Conservation (phyloP, 441 rosid genomes). For the Melastoma candidum region DNA sequence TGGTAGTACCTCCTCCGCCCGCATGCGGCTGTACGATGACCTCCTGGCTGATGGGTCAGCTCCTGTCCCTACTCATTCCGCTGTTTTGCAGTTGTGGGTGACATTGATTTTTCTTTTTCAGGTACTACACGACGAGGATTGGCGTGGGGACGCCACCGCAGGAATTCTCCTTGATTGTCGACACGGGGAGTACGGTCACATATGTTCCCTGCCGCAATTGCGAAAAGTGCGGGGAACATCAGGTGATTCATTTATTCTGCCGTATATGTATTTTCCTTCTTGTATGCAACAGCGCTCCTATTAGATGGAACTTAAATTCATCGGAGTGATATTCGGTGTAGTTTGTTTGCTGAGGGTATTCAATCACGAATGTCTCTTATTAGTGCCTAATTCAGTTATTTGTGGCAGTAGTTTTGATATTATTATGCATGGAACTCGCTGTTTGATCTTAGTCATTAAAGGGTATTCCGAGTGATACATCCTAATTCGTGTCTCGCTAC, state of each 20-base stretch:
- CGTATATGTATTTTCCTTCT: no score
- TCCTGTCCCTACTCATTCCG: not conserved
- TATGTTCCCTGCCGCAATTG: constrained; percentile 68
- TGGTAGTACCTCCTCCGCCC: constrained; percentile 34
- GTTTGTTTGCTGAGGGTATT: no score
- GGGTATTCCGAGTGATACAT: no score
- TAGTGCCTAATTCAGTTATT: no score
- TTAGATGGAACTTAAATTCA: no score
- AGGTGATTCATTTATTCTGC: constrained; percentile 24
- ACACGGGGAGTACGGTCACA: constrained; percentile 71
- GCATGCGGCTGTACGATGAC: constrained; percentile 91
- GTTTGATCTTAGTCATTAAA: no score
- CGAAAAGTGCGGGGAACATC: constrained; percentile 55
- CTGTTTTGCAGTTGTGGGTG: not conserved
- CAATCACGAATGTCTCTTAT: no score
- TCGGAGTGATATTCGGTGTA: no score
- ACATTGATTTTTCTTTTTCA: constrained; percentile 15
- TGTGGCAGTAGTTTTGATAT: no score
- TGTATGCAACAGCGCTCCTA: no score
- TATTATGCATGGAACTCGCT: no score
- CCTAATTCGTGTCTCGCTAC: not conserved
- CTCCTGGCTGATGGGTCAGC: constrained; percentile 80
- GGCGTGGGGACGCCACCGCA: constrained; percentile 68
- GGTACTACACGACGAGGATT: constrained; percentile 56
- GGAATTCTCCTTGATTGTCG: constrained; percentile 71